Base-by-base conservation (phyloP, 345 rosid genomes). In the Salix viminalis region DNA sequence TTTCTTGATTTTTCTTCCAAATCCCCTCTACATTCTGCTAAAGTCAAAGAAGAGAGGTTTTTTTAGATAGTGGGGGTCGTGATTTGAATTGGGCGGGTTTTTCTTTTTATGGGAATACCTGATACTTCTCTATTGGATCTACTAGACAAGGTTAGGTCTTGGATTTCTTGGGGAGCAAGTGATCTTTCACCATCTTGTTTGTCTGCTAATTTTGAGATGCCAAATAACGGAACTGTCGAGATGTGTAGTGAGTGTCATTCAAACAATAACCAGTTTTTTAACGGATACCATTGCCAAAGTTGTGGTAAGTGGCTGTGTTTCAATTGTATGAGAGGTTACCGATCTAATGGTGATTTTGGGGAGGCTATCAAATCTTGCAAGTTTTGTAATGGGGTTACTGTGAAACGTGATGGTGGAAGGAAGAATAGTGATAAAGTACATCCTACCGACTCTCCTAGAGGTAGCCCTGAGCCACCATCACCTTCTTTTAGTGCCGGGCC, bases 81-180 rank as follows among this genome's bases (percentile, higher is more conserved):
- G 68, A 8, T 65, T 19, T 32, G 7, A 62, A 50, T 70, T 18
- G 70, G 37, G 73, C 56, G 79, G 71, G 80, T 75, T 76, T 79
- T 80, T 70, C 79, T 67, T 80, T 85, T 83, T 89, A 92, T 89
- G 95, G 94, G 95, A 88, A 77, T 89, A 87, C 89, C 89, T 73
- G 93, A 88, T 90, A 86, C 79, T 81, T 89, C 88, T 75, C 79
- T 87, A 80, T 77, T 77, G 88, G 92, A 96, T 89, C 95, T 92
- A 76, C 76, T 90, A 81, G 84, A 79, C 7, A 92, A 90, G 81
- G 85, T 89, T 80, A 81, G 89, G 92, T 86, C 89, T 88, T 93
- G 91, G 96, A 81, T 94, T 80, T 86, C 97, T 75, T 83, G 77
- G 82, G 88, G 85, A 72, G 82, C 83, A 75, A 91, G 91, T 26